A percentile compares a stretch with the other conserved stretches of the same genome.
These are phyloP conservation scores for Curvularia eragrostidis DNA, from an alignment of 2,329 filamentous ascomycete genomes.

Conservation along the genomic window DNA sequence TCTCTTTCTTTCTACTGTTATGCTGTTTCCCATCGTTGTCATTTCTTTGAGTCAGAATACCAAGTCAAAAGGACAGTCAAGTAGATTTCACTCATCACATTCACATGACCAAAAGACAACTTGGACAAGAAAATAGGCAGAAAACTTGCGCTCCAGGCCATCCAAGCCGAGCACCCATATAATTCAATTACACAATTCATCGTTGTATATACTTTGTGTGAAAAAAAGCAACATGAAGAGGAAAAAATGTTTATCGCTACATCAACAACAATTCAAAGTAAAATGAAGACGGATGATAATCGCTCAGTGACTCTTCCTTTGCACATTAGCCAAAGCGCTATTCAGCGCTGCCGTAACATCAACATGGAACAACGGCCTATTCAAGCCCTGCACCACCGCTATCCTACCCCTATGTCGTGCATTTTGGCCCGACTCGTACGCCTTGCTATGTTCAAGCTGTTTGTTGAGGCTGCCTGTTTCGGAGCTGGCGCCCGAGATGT, in stretches of 20 bases:
- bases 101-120: no score
- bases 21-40: background rate
- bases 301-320: slow-evolving; percentile 45
- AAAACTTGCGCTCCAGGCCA: background rate
- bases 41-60: background rate
- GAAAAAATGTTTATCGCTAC: background rate
- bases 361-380: slow-evolving; percentile 93
- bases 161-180: background rate
- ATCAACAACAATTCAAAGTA: background rate
- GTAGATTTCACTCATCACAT: no score
- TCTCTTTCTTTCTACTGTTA: no score
- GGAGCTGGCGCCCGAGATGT: slow-evolving; percentile 17
- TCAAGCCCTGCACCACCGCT: slow-evolving; percentile 79
- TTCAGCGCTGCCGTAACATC: slow-evolving; percentile 92
- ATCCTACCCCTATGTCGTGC: slow-evolving; percentile 48
- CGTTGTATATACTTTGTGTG: background rate
- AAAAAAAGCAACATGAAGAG: slow-evolving; percentile 1
- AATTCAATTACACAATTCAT: background rate
- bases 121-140: no score
- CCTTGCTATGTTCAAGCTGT: slow-evolving; percentile 40
- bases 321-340: slow-evolving; percentile 81
- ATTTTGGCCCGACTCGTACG: slow-evolving; percentile 34
- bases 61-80: no score
- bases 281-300: no score
- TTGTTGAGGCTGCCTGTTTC: slow-evolving; percentile 44